Percentiles rank a stretch among this genome's conserved stretches.
Evolutionary conservation across 1,284 basidiomycete genomes (phyloP).

Genomic region (Rhizopogon hawkerae): DNA sequence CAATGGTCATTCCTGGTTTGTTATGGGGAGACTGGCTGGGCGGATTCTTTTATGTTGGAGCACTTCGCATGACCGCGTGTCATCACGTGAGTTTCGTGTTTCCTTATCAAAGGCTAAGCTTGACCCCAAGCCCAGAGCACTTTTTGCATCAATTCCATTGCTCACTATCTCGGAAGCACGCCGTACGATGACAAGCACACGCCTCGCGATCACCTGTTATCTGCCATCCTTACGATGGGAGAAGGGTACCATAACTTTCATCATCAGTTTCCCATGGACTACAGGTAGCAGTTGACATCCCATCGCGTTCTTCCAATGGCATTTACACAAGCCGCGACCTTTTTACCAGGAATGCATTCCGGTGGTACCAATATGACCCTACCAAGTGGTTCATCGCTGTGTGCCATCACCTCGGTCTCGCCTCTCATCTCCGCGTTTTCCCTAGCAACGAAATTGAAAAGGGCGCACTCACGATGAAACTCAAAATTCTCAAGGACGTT

Average conservation of each 20-base stretch:
- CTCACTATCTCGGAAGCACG: constrained; percentile 78
- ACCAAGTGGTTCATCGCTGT: constrained; percentile 81
- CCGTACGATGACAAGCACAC: constrained; percentile 82
- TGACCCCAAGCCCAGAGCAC: constrained; percentile 49
- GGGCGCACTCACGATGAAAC: constrained; percentile 74
- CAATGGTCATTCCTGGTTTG: constrained; percentile 67
- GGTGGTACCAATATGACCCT: constrained; percentile 64
- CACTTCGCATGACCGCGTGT: constrained; percentile 55
- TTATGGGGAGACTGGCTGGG: constrained; percentile 80
- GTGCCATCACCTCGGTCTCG: constrained; percentile 58
- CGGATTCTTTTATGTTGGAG: constrained; percentile 72
- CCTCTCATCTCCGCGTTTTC: constrained; percentile 72
- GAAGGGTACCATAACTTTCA: constrained; percentile 95
- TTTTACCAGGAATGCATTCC: constrained; percentile 39
- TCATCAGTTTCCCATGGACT: constrained; percentile 71
- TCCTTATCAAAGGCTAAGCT: constrained; percentile 5
- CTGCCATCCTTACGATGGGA: constrained; percentile 81
- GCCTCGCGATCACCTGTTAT: constrained; percentile 77
- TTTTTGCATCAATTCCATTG: constrained; percentile 88
- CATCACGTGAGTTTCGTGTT: constrained; percentile 63
- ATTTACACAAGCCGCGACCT: constrained; percentile 6
- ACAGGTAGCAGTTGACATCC: constrained; percentile 18
- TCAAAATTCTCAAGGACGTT: constrained; percentile 62
- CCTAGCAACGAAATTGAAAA: constrained; percentile 83
- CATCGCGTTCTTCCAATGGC: background rate